Evolutionary conservation across 306 rosid species (phyloP).

Genomic region (Vicia villosa): DNA sequence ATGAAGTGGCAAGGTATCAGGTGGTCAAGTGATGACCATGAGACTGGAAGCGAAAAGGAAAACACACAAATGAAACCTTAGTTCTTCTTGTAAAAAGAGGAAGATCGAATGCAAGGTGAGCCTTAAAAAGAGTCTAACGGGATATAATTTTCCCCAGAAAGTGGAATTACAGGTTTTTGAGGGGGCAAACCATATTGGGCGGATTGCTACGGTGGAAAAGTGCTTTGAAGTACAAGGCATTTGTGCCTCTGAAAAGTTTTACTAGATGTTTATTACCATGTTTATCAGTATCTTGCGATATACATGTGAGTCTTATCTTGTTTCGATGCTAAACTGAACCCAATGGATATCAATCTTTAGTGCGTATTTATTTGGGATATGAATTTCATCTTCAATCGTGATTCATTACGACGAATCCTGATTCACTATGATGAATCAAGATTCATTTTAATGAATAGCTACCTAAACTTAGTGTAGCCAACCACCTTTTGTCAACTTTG

Average conservation of each 20-base stretch:
- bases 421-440: no score
- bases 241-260: neutral
- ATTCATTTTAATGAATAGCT: no score
- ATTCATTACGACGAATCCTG: no score
- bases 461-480: no score
- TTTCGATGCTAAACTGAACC: no score
- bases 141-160: neutral
- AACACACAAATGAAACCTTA: neutral
- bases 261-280: neutral
- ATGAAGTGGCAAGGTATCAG: constrained; percentile 2
- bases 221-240: neutral
- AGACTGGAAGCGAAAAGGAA: neutral
- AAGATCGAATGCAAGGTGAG: neutral
- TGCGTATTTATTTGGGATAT: no score
- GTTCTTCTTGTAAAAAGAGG: neutral
- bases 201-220: neutral
- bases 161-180: neutral
- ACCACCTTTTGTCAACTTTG: no score
- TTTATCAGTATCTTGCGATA: no score
- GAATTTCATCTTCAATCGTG: no score
- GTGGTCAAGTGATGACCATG: neutral
- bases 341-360: no score
- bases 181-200: neutral
- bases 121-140: neutral
- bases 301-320: no score